Base-by-base conservation (phyloP, 768 basidiomycete genomes). In the Chalciporus chontae region DNA sequence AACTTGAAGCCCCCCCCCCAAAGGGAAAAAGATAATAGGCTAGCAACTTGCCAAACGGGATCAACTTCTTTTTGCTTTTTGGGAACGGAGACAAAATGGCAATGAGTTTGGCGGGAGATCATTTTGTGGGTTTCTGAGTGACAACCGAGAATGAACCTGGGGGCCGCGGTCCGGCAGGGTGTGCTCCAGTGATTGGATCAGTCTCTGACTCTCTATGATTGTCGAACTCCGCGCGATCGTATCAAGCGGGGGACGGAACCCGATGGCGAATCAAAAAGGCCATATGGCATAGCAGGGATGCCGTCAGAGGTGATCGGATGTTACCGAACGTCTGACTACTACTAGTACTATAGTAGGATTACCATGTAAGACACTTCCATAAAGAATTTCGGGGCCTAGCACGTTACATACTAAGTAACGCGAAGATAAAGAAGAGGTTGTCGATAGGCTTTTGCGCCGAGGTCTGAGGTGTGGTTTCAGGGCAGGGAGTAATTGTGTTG, bases 251-350 rank as follows among this genome's bases (percentile, higher is more conserved):
- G 60, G 43, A 66, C 65, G 63, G 56, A 61, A 53, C 51, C 65
- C 62, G 64, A 58, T 62, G 65, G 54, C 54, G 41, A 43, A 38
- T 53, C 41, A 51, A 44, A 40, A 45, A 26, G 32, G 31, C 59
- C 61, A 61, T 64, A 59, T 64, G 62, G 64, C n/a, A n/a, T n/a
- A n/a, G n/a, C n/a, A 49, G 41, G 24, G 46, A 58, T 67, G 60
- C 64, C 58, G 60, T 65, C 34, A 64, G 38, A 40, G 43, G 36
- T 65, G 60, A 54, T 60, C 65, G 65, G 65, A 31, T 53, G 53
- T 55, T 60, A 45, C 62, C 63, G 60, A 55, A 23, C 18, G 19
- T 45, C 36, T 43, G 47, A 29, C 34, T 43, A n/a, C n/a, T n/a
- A n/a, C n/a, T n/a, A n/a, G n/a, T n/a, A n/a, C n/a, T n/a, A n/a